Conservation (phyloP, 192 early-diverging fungal species). For the Haplosporangium gracile region DNA sequence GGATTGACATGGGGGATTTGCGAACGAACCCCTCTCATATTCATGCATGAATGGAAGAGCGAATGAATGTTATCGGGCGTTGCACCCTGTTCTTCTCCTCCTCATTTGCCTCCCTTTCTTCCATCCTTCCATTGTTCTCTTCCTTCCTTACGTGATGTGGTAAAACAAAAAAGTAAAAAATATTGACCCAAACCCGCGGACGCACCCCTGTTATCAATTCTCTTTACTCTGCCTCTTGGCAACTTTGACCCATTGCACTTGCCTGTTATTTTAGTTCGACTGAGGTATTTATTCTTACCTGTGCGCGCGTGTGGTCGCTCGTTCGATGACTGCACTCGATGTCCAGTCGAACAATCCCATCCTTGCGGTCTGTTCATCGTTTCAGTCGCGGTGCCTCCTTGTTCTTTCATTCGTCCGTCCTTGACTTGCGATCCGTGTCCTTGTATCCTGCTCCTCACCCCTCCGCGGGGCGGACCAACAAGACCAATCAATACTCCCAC, state of each 20-base stretch:
- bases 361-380: not conserved
- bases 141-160: not conserved
- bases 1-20: not conserved
- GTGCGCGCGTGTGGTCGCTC: not conserved
- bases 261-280: not conserved
- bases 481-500: not conserved
- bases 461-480: not conserved
- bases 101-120: not conserved
- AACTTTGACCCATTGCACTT: not conserved
- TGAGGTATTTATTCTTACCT: not conserved
- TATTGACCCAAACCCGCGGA: not conserved
- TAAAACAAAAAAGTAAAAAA: not conserved
- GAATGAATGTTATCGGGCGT: not conserved
- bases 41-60: not conserved
- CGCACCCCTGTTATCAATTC: not conserved
- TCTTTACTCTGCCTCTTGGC: not conserved
- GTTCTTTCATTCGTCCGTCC: not conserved
- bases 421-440: not conserved
- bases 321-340: not conserved
- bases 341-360: not conserved
- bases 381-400: not conserved
- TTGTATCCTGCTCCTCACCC: not conserved
- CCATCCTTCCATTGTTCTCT: not conserved
- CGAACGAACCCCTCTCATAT: too few species aligned
- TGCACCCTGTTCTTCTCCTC: not conserved